Percentiles rank a stretch among this genome's conserved stretches.
Conservation (phyloP, 129 eudicot genomes). For the Deinandra increscens region DNA sequence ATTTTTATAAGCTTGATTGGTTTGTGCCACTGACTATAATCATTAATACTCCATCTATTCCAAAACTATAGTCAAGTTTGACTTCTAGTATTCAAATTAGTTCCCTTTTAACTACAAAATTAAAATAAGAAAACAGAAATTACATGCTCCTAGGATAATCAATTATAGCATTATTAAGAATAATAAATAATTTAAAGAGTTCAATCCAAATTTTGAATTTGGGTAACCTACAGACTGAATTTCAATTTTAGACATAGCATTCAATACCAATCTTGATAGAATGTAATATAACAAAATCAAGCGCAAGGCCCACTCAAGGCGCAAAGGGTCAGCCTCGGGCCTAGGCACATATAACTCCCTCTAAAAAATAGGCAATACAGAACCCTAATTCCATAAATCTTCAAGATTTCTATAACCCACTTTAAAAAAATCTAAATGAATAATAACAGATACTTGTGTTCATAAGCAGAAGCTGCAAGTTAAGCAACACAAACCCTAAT, state of each 20-base stretch:
- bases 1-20: background rate
- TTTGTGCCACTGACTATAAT: background rate
- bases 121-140: background rate
- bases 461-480: background rate
- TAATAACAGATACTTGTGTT: background rate
- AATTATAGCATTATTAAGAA: background rate
- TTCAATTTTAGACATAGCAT: background rate
- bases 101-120: background rate
- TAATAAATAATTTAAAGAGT: background rate
- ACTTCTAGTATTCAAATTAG: background rate
- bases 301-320: too few species aligned
- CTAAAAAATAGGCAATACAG: slow-evolving; percentile 1
- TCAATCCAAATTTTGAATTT: background rate
- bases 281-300: background rate
- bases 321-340: too few species aligned
- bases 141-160: background rate
- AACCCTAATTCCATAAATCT: slow-evolving; percentile 14
- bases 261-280: background rate
- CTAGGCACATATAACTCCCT: too few species aligned
- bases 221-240: background rate
- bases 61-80: background rate
- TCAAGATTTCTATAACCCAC: background rate
- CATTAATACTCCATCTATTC: background rate
- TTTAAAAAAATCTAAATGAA: background rate
- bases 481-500: slow-evolving; percentile 4